phyloP scores from a whole-genome alignment of 2,329 filamentous ascomycete species.

The Alternaria infectoria region DNA sequence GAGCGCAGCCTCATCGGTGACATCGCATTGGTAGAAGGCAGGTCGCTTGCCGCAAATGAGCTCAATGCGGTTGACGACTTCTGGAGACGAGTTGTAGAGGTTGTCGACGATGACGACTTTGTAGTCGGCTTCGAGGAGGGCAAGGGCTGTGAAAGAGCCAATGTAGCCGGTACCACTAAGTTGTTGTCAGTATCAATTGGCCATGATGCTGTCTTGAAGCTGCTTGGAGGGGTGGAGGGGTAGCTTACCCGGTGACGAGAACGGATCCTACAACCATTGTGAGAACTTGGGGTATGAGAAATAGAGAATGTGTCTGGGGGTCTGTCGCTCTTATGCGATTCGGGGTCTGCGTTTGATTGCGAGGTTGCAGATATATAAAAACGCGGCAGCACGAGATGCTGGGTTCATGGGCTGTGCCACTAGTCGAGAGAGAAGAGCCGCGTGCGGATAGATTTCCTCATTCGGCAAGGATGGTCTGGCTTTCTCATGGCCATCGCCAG shows the following conservation, averaged over 20 bases:
- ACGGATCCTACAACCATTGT: slow-evolving; percentile 84
- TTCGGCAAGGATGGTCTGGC: slow-evolving; percentile 9
- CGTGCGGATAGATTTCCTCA: slow-evolving; percentile 26
- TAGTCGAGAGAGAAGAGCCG: slow-evolving; percentile 11
- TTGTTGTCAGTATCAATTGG: slow-evolving; percentile 13
- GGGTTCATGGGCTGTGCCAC: slow-evolving; percentile 17
- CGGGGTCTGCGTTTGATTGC: slow-evolving; percentile 6
- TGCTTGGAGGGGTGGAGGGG: slow-evolving; percentile 36
- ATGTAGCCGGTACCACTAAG: slow-evolving; percentile 96
- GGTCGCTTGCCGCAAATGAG: slow-evolving; percentile 89
- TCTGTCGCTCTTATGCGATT: background rate
- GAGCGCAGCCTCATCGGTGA: slow-evolving; percentile 82
- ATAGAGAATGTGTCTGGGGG: background rate
- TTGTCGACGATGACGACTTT: slow-evolving; percentile 96
- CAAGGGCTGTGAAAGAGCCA: slow-evolving; percentile 92
- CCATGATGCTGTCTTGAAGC: background rate
- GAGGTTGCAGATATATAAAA: slow-evolving; percentile 26
- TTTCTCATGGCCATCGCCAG: background rate
- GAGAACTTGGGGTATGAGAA: slow-evolving; percentile 2
- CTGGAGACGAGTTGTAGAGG: slow-evolving; percentile 94
- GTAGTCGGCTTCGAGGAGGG: slow-evolving; percentile 92
- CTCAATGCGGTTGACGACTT: slow-evolving; percentile 93
- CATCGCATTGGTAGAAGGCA: slow-evolving; percentile 81
- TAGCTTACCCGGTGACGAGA: slow-evolving; percentile 82
- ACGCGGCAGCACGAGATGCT: slow-evolving; percentile 21